Evolutionary conservation across 2,329 filamentous ascomycete genomes (phyloP).

Genomic region (Colletotrichum navitas): DNA sequence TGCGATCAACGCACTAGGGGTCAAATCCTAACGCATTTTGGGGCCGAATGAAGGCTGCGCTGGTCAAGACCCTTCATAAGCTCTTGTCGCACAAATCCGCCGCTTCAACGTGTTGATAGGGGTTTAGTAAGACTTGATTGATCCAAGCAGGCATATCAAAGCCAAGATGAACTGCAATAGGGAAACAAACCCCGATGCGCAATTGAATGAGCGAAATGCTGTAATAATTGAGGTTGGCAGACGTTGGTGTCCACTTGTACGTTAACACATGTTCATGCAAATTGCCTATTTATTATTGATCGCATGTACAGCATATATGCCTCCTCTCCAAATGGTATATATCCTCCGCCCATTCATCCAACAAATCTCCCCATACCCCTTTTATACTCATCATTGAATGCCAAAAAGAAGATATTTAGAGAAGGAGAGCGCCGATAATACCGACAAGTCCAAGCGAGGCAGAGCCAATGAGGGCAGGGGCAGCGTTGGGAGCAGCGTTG

Average conservation of each 20-base stretch:
- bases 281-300: constrained; percentile 26
- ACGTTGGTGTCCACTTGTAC: constrained; percentile 1
- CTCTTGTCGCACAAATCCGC: neutral
- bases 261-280: constrained; percentile 27
- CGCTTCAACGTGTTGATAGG: neutral
- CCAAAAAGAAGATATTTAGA: constrained; percentile 53
- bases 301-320: constrained; percentile 24
- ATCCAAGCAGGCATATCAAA: too few species aligned
- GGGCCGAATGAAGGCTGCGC: too few species aligned
- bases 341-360: constrained; percentile 3
- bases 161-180: too few species aligned
- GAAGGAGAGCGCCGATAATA: constrained; percentile 62
- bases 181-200: neutral
- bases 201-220: neutral
- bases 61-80: neutral
- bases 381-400: constrained; percentile 5
- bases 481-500: constrained; percentile 53
- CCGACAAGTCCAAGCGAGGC: constrained; percentile 60
- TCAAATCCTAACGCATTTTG: neutral
- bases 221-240: constrained; percentile 9
- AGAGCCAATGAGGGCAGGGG: constrained; percentile 54
- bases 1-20: neutral
- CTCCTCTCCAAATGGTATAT: constrained; percentile 29
- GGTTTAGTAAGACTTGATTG: neutral
- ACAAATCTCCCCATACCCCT: constrained; percentile 3